These are phyloP conservation scores for Coleophoma crateriformis DNA, from an alignment of 2,329 filamentous ascomycete genomes.

Conservation along the genomic window DNA sequence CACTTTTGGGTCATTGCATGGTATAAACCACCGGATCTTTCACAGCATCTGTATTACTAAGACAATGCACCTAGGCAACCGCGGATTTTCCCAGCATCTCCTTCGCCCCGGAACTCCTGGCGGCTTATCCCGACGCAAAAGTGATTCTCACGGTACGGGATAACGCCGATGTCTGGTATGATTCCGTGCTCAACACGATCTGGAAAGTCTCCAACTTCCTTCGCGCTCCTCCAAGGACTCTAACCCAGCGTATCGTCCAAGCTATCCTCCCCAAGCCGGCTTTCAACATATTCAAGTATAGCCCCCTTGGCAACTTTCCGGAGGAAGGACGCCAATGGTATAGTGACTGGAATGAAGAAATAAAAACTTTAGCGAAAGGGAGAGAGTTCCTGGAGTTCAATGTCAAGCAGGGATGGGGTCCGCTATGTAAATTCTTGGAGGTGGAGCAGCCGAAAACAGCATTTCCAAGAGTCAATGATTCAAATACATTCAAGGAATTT, in stretches of 20 bases:
- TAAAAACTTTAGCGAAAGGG: constrained; percentile 2
- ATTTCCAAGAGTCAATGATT: constrained; percentile 4
- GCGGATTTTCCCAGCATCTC: constrained; percentile 1
- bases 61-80: background rate
- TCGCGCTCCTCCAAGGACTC: background rate
- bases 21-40: constrained; percentile 3
- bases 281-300: background rate
- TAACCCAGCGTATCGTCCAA: background rate
- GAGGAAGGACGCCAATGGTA: constrained; percentile 4
- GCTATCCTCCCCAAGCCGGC: background rate
- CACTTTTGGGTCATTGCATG: constrained; percentile 28
- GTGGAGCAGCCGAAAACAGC: constrained; percentile 3
- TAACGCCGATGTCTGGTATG: constrained; percentile 4
- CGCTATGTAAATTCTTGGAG: constrained; percentile 13
- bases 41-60: background rate
- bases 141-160: constrained; percentile 7
- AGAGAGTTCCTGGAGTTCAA: constrained; percentile 10
- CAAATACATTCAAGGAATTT: background rate
- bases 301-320: background rate
- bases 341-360: constrained; percentile 1
- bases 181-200: constrained; percentile 3
- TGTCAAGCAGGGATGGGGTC: constrained; percentile 12
- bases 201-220: constrained; percentile 1
- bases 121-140: constrained; percentile 10
- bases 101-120: constrained; percentile 21